phyloP scores from a whole-genome alignment of 1,284 basidiomycete species.

The Boletus albobrunnescens region DNA sequence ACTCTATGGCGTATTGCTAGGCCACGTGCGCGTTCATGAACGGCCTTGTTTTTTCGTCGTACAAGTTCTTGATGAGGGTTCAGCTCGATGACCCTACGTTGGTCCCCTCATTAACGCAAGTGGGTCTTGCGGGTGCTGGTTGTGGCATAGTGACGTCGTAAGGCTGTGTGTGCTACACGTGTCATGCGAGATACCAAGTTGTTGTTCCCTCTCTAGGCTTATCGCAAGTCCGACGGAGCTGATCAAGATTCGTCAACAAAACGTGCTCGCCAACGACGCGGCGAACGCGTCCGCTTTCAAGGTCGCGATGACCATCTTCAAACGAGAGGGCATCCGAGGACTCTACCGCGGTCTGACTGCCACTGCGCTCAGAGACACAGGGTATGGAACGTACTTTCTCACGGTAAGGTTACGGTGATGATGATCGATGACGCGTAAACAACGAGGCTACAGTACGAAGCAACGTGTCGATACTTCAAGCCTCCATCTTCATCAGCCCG shows the following conservation, averaged over 20 bases:
- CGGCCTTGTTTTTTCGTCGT: slow-evolving; percentile 71
- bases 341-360: slow-evolving; percentile 74
- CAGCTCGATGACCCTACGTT: slow-evolving; percentile 47
- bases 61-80: slow-evolving; percentile 62
- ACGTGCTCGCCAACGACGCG: slow-evolving; percentile 41
- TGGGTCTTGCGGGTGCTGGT: slow-evolving; percentile 72
- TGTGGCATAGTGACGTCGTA: slow-evolving; percentile 76
- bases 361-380: slow-evolving; percentile 71
- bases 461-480: slow-evolving; percentile 58
- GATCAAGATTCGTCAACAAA: slow-evolving; percentile 82
- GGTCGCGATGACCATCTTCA: slow-evolving; percentile 54
- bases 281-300: slow-evolving; percentile 38
- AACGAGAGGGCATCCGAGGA: slow-evolving; percentile 55
- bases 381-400: slow-evolving; percentile 81
- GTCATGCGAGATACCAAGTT: neutral
- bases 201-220: slow-evolving; percentile 41
- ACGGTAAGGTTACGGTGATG: slow-evolving; percentile 43
- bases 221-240: slow-evolving; percentile 81
- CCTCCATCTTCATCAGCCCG: slow-evolving; percentile 14
- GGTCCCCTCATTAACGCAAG: slow-evolving; percentile 60
- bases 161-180: slow-evolving; percentile 26
- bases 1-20: slow-evolving; percentile 33
- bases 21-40: slow-evolving; percentile 68
- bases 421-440: slow-evolving; percentile 7
- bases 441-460: slow-evolving; percentile 59